Conservation (phyloP, 2,329 filamentous ascomycete species). For the Ophiostoma tasmaniense region DNA sequence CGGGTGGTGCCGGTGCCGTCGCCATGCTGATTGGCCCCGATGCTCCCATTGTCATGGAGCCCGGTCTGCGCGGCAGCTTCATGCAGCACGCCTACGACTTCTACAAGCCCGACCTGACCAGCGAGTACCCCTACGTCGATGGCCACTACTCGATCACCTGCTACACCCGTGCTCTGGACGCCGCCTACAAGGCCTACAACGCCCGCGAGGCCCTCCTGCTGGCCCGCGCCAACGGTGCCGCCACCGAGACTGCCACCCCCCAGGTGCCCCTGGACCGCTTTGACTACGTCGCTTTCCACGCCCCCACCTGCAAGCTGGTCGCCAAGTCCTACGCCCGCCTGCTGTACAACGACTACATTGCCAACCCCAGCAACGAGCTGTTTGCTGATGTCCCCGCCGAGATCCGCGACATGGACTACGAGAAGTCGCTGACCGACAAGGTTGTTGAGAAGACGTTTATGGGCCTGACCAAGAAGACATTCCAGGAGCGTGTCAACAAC, state of each 20-base stretch:
- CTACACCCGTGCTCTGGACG: constrained; percentile 73
- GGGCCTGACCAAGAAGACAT: constrained; percentile 74
- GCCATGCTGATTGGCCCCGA: constrained; percentile 72
- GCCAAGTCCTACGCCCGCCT: constrained; percentile 77
- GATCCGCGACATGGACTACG: constrained; percentile 69
- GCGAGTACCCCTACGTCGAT: constrained; percentile 80
- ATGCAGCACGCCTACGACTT: constrained; percentile 83
- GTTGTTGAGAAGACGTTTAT: constrained; percentile 81
- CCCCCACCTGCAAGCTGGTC: constrained; percentile 80
- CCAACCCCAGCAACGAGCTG: constrained; percentile 54
- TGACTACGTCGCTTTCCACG: constrained; percentile 75
- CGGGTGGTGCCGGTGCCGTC: constrained; percentile 70
- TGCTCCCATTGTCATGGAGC: constrained; percentile 67
- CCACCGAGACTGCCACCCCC: constrained; percentile 34
- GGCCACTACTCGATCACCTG: constrained; percentile 76
- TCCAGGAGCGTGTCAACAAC: constrained; percentile 67
- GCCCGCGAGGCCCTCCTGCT: constrained; percentile 56
- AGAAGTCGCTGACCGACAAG: constrained; percentile 73
- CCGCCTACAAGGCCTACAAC: constrained; percentile 72
- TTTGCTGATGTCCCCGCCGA: constrained; percentile 71
- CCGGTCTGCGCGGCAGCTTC: constrained; percentile 70
- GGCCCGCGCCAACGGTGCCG: constrained; percentile 32
- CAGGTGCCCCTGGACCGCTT: constrained; percentile 69
- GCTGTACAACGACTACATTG: constrained; percentile 77
- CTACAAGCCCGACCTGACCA: constrained; percentile 82